Evolutionary conservation across 2,329 filamentous ascomycete species (phyloP), one percentile per base, ranked within the genome.

Genomic region (Sarocladium strictum): DNA sequence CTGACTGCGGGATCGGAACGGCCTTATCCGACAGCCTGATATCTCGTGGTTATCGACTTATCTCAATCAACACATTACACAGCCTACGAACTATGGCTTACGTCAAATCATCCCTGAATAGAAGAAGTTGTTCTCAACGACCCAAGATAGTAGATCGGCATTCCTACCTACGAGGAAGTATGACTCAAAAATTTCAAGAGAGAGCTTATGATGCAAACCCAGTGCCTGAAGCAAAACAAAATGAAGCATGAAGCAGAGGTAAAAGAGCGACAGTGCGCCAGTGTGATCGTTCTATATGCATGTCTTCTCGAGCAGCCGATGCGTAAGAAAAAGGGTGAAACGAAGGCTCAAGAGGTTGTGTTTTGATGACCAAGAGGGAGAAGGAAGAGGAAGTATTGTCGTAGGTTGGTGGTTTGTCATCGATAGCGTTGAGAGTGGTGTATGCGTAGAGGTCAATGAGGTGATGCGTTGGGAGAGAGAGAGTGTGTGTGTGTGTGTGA

Each of bases 261-360:
- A 19, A 17, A 19, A 32, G 32, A 51, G 47, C 47, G 47, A n/a
- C 27, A 26, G 17, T 32, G 47, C 47, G 47, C 47, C 47, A 32
- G n/a, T 51, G 29, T 32, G 14, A 21, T 33, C 29, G 47, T 51
- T 51, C 47, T 51, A 51, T 51, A 51, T 51, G 47, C 47, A 29
- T 51, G 47, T 51, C 47, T 23, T 51, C 47, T 35, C 47, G 19
- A 51, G 47, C n/a, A 45, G 17, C 40, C 11, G 40, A 21, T 7
- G 6, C 14, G 17, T 7, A 19, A 40, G 37, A 3, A 19, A 51
- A 14, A 29, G 43, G n/a, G 23, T 12, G 35, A 51, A n/a, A 21
- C 19, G n/a, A n/a, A n/a, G 43, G 24, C 29, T 43, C 17, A 14
- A 17, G 21, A n/a, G 24, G 14, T 15, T 12, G 43, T 27, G 7